These are phyloP conservation scores for Crepidotus variabilis DNA, from an alignment of 768 basidiomycete species.

Conservation along the genomic window DNA sequence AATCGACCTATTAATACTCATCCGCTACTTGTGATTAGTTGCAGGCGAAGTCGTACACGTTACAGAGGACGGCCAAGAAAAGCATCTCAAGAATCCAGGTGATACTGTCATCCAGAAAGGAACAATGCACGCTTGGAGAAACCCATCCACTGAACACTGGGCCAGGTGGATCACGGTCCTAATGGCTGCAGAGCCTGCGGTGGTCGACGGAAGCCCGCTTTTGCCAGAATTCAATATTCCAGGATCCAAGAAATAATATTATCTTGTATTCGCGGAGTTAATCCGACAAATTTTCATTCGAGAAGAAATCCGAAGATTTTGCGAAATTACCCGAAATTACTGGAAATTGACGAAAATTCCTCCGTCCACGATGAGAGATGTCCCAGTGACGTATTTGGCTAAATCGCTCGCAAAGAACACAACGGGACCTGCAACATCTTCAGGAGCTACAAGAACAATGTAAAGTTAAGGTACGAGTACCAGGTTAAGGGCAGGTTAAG, in stretches of 20 bases:
- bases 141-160: conserved; percentile 44
- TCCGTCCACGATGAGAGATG: conserved; percentile 66
- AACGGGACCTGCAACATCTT: conserved; percentile 71
- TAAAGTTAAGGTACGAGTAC: background rate
- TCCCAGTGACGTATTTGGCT: conserved; percentile 66
- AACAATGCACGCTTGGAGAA: conserved; percentile 59
- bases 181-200: conserved; percentile 51
- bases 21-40: conserved; percentile 29
- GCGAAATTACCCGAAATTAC: conserved; percentile 18
- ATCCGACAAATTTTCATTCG: background rate
- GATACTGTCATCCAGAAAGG: conserved; percentile 56
- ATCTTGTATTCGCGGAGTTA: background rate
- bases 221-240: conserved; percentile 22
- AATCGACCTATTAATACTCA: conserved; percentile 2
- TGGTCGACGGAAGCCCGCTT: conserved; percentile 40
- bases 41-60: conserved; percentile 52
- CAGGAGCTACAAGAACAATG: conserved; percentile 38
- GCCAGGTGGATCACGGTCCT: conserved; percentile 50
- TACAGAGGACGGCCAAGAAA: conserved; percentile 54
- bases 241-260: background rate
- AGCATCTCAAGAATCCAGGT: conserved; percentile 47
- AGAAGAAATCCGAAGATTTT: background rate
- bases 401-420: conserved; percentile 73
- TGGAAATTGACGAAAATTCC: conserved; percentile 75
- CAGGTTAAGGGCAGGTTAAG: background rate